phyloP scores from a whole-genome alignment of 495 filamentous ascomycete species.

The Penicillium psychrofluorescens region DNA sequence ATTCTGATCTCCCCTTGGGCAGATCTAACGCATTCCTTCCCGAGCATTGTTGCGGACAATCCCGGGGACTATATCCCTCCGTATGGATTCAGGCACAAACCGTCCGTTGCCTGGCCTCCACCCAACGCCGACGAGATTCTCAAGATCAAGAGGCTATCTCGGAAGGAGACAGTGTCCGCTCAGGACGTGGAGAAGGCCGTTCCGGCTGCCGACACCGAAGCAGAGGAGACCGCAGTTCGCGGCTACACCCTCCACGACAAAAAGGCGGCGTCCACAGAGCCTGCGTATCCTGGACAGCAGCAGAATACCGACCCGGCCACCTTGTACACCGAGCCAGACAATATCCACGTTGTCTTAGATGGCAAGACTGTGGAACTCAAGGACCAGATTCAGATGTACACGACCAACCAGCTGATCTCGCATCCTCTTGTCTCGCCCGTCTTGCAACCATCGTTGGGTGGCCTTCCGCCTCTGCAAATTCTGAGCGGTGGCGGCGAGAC shows the following conservation, averaged over 20 bases:
- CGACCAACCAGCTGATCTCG: conserved; percentile 75
- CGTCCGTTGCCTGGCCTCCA: conserved; percentile 84
- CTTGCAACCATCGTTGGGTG: conserved; percentile 78
- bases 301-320: conserved; percentile 15
- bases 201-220: conserved; percentile 9
- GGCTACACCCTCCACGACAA: conserved; percentile 33
- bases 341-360: conserved; percentile 52
- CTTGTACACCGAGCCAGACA: conserved; percentile 30
- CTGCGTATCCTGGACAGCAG: conserved; percentile 30
- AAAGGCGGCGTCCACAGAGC: conserved; percentile 8
- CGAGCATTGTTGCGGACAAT: conserved; percentile 68
- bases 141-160: conserved; percentile 29
- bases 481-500: conserved; percentile 83
- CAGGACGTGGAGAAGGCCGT: conserved; percentile 13
- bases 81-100: conserved; percentile 78
- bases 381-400: conserved; percentile 94
- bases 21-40: conserved; percentile 89
- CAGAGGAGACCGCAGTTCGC: conserved; percentile 29
- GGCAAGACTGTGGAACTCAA: conserved; percentile 70
- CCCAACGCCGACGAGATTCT: conserved; percentile 66
- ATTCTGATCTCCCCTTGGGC: conserved; percentile 91
- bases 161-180: conserved; percentile 24
- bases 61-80: conserved; percentile 80
- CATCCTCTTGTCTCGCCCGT: conserved; percentile 89
- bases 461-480: conserved; percentile 79